Evolutionary conservation across 768 basidiomycete species (phyloP).

Genomic region (Mycena maculata): DNA sequence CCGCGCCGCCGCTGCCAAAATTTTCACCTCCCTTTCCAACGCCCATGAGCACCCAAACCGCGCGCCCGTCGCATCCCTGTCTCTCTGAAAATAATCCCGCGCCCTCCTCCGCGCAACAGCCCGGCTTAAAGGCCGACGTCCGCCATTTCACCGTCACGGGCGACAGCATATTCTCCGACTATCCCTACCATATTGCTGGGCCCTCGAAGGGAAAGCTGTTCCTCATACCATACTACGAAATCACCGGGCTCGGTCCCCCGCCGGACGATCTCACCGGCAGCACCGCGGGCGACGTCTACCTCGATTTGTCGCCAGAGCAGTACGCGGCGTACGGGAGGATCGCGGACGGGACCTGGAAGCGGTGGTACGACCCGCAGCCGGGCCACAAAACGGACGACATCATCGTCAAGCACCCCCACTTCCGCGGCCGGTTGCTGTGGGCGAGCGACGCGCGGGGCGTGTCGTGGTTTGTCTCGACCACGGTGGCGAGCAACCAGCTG

Average conservation of each 20-base stretch:
- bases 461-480: conserved; percentile 16
- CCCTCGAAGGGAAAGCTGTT: not conserved
- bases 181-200: conserved; percentile 12
- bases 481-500: not conserved
- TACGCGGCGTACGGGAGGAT: conserved; percentile 10
- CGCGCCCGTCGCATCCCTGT: conserved; percentile 4
- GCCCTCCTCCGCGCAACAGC: conserved; percentile 10
- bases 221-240: conserved; percentile 18
- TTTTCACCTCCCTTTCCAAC: not conserved
- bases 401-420: conserved; percentile 21
- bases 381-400: not conserved
- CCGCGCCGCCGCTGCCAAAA: not conserved
- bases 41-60: not conserved
- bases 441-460: conserved; percentile 3
- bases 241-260: conserved; percentile 15
- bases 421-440: conserved; percentile 9
- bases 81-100: not conserved
- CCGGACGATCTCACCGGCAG: conserved; percentile 5
- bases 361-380: conserved; percentile 27
- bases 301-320: conserved; percentile 9
- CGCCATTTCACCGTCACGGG: not conserved
- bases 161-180: not conserved
- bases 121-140: not conserved
- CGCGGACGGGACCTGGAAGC: conserved; percentile 16
- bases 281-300: conserved; percentile 19